Base-by-base conservation (phyloP, 805 yeast genomes). In the Metschnikowia sp. region DNA sequence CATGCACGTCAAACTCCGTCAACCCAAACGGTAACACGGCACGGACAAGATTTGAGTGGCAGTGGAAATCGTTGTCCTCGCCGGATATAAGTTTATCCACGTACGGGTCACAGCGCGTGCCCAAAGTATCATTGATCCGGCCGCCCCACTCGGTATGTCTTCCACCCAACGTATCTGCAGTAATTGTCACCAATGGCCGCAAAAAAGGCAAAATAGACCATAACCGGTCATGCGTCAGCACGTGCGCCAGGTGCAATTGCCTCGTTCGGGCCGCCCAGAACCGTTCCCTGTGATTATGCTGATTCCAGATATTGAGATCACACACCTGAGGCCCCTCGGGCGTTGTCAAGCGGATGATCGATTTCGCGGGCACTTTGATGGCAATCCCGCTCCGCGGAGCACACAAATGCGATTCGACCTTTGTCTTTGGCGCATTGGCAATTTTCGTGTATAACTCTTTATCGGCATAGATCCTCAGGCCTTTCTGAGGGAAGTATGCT, bases 271-370 rank as follows among this genome's bases (percentile, higher is more conserved):
- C 76, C 12, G 87, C 88, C 87, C 88, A 83, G 57, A 83, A 72
- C 52, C 83, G 66, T 57, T 83, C 87, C 56, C 84, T 67, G 26
- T 83, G 85, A 57, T 82, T 81, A 52, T 78, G 72, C 41, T 68
- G 68, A 55, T 76, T 78, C 87, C 87, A 83, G 43, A 80, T 76
- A 63, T 83, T 82, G 62, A 82, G 74, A 58, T 83, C 87, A 57
- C 86, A 82, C 15, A 83, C 88, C 61, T 83, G 88, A 2, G 88
- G 84, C 4, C 87, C 87, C 55, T 83, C 82, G 2, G 86, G 83
- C 1, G 86, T 78, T 3, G 81, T 76, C 46, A 83, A 69, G 35
- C 87, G 68, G 49, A 83, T 79, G 30, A 82, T 75, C 30, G 77
- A 70, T 22, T 79, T 82, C 18, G 81, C 81, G 13, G 84, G 82